phyloP scores from a whole-genome alignment of 805 yeast genomes.

The Pichia nakasei region DNA sequence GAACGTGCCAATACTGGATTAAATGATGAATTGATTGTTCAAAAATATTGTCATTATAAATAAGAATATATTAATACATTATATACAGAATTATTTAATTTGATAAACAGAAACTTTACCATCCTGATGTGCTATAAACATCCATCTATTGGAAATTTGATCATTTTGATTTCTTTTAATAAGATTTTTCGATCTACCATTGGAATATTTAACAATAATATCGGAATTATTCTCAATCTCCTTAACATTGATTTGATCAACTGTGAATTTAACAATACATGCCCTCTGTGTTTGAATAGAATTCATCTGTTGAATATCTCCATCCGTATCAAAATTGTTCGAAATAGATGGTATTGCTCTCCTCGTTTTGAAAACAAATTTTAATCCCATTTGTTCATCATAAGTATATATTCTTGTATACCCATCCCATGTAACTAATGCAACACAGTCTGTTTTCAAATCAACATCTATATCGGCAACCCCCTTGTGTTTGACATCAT shows the following conservation, averaged over 20 bases:
- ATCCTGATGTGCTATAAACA: conserved; percentile 26
- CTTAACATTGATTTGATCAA: conserved; percentile 14
- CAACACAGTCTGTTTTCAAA: conserved; percentile 20
- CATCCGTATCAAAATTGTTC: conserved; percentile 4
- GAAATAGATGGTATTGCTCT: conserved; percentile 21
- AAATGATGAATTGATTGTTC: conserved; percentile 18
- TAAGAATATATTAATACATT: no score
- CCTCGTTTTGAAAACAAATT: conserved; percentile 20
- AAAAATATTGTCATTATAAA: conserved; percentile 5
- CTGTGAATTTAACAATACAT: conserved; percentile 15
- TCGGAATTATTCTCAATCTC: not conserved
- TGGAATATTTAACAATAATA: conserved; percentile 13
- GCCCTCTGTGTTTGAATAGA: conserved; percentile 16
- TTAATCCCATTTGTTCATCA: conserved; percentile 11
- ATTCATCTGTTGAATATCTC: conserved; percentile 7
- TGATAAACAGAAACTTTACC: conserved; percentile 24
- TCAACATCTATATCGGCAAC: conserved; percentile 22
- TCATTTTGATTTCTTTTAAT: conserved; percentile 23
- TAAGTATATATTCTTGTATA: conserved; percentile 28
- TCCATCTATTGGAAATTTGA: conserved; percentile 18
- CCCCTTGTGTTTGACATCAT: conserved; percentile 31
- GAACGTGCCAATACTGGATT: conserved; percentile 19
- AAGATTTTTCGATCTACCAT: conserved; percentile 28
- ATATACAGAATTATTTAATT: not conserved
- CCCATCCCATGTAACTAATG: conserved; percentile 47